These are phyloP conservation scores for Kluyveromyces sp. DNA, from an alignment of 1,139 yeast species.

Conservation along the genomic window DNA sequence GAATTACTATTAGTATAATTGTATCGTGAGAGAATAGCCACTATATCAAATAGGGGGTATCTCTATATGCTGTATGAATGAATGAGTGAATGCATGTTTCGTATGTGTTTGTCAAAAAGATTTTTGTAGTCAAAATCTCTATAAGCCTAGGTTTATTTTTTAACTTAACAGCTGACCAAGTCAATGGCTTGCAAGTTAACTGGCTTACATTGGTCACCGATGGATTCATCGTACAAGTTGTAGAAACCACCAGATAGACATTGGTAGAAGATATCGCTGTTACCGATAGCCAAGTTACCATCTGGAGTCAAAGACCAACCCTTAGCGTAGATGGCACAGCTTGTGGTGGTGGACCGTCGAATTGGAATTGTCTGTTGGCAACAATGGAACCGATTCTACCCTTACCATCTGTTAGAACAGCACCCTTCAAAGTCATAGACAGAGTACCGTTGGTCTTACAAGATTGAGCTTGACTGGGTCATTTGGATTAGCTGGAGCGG, in stretches of 20 bases:
- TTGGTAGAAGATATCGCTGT: constrained; percentile 60
- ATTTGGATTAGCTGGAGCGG: constrained; percentile 24
- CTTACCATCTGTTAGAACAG: constrained; percentile 49
- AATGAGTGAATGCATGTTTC: constrained; percentile 1
- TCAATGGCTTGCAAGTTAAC: constrained; percentile 60
- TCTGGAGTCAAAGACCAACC: constrained; percentile 64
- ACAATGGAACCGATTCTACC: constrained; percentile 80
- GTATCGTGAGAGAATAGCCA: background rate
- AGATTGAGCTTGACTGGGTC: constrained; percentile 37
- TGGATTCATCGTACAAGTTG: constrained; percentile 67
- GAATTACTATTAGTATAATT: background rate
- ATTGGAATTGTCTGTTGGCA: constrained; percentile 82
- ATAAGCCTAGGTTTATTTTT: background rate
- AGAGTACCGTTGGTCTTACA: constrained; percentile 47
- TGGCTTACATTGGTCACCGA: constrained; percentile 58
- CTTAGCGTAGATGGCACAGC: constrained; percentile 74
- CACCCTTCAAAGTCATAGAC: constrained; percentile 45
- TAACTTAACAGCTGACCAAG: constrained; percentile 48
- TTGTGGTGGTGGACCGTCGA: constrained; percentile 84
- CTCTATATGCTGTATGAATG: background rate
- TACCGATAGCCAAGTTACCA: constrained; percentile 65
- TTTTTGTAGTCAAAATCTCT: background rate
- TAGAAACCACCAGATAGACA: constrained; percentile 74
- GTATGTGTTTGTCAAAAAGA: too few species aligned
- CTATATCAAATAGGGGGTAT: constrained; percentile 1